Evolutionary conservation across 1,284 basidiomycete genomes (phyloP).

Genomic region (Ceratobasidium theobromae): DNA sequence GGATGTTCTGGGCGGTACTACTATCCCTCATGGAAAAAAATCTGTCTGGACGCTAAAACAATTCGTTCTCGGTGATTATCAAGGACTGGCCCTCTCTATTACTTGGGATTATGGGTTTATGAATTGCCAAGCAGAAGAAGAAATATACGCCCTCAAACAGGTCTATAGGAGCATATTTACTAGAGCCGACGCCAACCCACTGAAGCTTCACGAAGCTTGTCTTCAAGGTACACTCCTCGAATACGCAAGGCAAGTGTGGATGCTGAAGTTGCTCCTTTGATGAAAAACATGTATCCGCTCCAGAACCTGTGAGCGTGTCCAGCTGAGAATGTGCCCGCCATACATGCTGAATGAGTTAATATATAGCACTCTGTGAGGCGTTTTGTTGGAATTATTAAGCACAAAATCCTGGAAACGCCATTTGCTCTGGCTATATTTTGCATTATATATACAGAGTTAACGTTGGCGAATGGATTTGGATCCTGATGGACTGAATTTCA

Average conservation of each 20-base stretch:
- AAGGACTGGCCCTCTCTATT: neutral
- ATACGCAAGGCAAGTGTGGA: neutral
- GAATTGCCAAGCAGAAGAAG: neutral
- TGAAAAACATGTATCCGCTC: neutral
- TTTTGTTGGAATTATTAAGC: too few species aligned
- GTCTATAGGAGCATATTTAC: neutral
- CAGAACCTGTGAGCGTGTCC: neutral
- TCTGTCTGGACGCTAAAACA: neutral
- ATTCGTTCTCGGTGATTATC: neutral
- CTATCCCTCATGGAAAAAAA: neutral
- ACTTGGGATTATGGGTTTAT: neutral
- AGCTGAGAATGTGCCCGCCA: too few species aligned
- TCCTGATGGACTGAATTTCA: too few species aligned
- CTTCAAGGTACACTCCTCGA: neutral
- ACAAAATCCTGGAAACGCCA: too few species aligned
- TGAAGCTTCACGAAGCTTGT: neutral
- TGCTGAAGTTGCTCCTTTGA: neutral
- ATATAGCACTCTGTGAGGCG: too few species aligned
- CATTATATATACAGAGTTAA: too few species aligned
- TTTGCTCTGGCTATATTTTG: too few species aligned
- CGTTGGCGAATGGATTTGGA: too few species aligned
- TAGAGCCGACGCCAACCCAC: neutral
- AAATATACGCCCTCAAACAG: neutral
- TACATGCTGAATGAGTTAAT: too few species aligned
- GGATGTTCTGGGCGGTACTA: neutral